These are phyloP conservation scores for Podospora anserina DNA, from an alignment of 495 filamentous ascomycete genomes.

Conservation along the genomic window DNA sequence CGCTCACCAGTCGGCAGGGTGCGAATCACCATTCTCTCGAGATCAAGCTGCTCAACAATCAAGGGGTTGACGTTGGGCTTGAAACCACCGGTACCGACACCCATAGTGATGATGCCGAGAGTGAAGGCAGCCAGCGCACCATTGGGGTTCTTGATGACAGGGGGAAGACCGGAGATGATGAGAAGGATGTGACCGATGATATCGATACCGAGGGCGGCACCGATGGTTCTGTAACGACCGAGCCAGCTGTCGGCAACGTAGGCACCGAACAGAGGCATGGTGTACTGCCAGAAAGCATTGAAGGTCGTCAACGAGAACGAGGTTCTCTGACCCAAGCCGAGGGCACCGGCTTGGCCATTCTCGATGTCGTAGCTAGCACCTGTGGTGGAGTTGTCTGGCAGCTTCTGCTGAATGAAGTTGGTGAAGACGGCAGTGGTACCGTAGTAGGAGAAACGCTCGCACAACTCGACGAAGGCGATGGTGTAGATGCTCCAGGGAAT, in stretches of 20 bases:
- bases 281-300: conserved; percentile 73
- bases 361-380: conserved; percentile 47
- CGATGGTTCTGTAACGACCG: conserved; percentile 70
- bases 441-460: conserved; percentile 78
- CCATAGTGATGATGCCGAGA: conserved; percentile 64
- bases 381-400: conserved; percentile 57
- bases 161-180: conserved; percentile 59
- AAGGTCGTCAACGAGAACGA: conserved; percentile 64
- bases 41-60: conserved; percentile 54
- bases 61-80: conserved; percentile 63
- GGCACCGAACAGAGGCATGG: conserved; percentile 64
- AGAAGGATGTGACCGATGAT: conserved; percentile 66
- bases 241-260: conserved; percentile 69
- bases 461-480: conserved; percentile 71
- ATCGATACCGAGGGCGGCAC: conserved; percentile 53
- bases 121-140: conserved; percentile 57
- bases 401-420: conserved; percentile 63
- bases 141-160: conserved; percentile 53
- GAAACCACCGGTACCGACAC: conserved; percentile 62
- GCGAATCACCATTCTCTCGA: conserved; percentile 39
- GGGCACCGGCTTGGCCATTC: conserved; percentile 58
- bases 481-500: conserved; percentile 65
- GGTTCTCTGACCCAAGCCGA: conserved; percentile 63
- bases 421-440: conserved; percentile 62
- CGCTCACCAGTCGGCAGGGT: conserved; percentile 55